phyloP scores from a whole-genome alignment of 306 rosid genomes.

The Urtica urens region DNA sequence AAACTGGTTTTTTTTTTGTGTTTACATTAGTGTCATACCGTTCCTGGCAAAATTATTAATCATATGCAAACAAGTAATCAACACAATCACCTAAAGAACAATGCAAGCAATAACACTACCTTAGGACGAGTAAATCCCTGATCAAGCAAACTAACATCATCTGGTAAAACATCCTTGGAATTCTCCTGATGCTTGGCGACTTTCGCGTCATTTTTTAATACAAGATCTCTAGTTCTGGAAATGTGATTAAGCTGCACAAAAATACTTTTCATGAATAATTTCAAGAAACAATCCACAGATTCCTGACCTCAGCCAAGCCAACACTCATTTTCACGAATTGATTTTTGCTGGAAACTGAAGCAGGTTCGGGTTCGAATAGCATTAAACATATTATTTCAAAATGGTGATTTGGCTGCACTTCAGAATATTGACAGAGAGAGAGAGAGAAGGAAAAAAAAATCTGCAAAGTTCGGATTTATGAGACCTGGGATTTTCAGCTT shows the following conservation, averaged over 20 bases:
- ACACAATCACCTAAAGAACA: too few species aligned
- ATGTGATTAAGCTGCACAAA: constrained; percentile 76
- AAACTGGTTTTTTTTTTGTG: background rate
- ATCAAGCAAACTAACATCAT: constrained; percentile 53
- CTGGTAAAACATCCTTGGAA: constrained; percentile 20
- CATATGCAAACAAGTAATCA: too few species aligned
- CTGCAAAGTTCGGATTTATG: too few species aligned
- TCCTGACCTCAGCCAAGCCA: too few species aligned
- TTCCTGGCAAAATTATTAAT: background rate
- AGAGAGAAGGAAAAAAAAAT: too few species aligned
- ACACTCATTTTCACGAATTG: too few species aligned
- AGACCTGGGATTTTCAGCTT: too few species aligned
- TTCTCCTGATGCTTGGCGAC: constrained; percentile 37
- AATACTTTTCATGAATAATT: constrained; percentile 7
- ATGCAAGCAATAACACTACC: constrained; percentile 29
- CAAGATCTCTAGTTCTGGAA: constrained; percentile 59
- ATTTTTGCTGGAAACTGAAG: too few species aligned
- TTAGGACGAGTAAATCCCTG: constrained; percentile 95
- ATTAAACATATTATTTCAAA: too few species aligned
- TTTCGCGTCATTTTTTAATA: constrained; percentile 61
- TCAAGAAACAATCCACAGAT: background rate
- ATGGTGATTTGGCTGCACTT: too few species aligned
- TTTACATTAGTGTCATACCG: background rate
- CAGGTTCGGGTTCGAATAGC: too few species aligned
- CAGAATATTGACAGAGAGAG: too few species aligned